These are phyloP conservation scores for Arabis alpina DNA, from an alignment of 345 rosid species.

Conservation along the genomic window DNA sequence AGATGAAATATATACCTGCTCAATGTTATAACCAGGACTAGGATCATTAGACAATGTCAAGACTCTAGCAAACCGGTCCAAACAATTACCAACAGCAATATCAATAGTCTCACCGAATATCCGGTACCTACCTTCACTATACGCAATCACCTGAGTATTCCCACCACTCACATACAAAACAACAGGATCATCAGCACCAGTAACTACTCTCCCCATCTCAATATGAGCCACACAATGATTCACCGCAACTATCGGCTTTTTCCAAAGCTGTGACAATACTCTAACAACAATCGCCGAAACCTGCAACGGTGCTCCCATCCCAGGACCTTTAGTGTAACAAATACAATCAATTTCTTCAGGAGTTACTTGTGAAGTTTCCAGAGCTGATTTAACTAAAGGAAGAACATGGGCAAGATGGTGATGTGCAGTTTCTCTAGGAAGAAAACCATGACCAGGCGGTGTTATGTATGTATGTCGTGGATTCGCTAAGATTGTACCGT, in stretches of 20 bases:
- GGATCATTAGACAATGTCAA: slow-evolving; percentile 94
- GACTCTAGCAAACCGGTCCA: slow-evolving; percentile 94
- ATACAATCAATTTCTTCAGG: slow-evolving; percentile 83
- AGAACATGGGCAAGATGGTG: slow-evolving; percentile 86
- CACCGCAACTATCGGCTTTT: slow-evolving; percentile 81
- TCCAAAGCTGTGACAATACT: slow-evolving; percentile 89
- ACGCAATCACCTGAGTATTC: slow-evolving; percentile 97
- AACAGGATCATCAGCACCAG: slow-evolving; percentile 92
- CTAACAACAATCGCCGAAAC: slow-evolving; percentile 78
- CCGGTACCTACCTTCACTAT: slow-evolving; percentile 89
- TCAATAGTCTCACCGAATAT: slow-evolving; percentile 98
- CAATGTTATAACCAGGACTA: slow-evolving; percentile 98
- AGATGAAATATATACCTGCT: slow-evolving; percentile 59
- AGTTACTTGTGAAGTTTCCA: slow-evolving; percentile 63
- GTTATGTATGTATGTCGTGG: slow-evolving; percentile 96
- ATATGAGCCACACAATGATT: slow-evolving; percentile 99
- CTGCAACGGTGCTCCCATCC: slow-evolving; percentile 95
- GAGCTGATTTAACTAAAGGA: slow-evolving; percentile 78
- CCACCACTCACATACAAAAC: slow-evolving; percentile 98
- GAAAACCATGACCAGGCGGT: slow-evolving; percentile 97
- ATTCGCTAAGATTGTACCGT: slow-evolving; percentile 83
- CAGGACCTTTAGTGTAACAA: slow-evolving; percentile 94
- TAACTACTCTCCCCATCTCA: slow-evolving; percentile 97
- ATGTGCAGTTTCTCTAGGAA: slow-evolving; percentile 93
- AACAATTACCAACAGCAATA: slow-evolving; percentile 97